Base-by-base conservation (phyloP, 1,284 basidiomycete genomes). In the Butyriboletus appendiculatus region DNA sequence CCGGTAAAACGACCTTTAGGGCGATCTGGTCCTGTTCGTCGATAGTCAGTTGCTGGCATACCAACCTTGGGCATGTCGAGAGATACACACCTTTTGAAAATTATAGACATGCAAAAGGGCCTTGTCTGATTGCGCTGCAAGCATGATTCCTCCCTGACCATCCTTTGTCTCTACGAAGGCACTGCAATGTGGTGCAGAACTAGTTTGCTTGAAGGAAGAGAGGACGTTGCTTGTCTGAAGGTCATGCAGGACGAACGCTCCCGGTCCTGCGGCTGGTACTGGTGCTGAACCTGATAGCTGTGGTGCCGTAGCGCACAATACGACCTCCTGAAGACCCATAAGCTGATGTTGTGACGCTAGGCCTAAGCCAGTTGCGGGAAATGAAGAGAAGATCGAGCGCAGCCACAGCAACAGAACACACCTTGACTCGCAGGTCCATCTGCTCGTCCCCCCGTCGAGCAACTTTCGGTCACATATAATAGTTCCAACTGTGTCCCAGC, bases 1-100 rank as follows among this genome's bases (percentile, higher is more conserved):
- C 94, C 0, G 96, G 94, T 0, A 98, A 77, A 16, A 98, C 88
- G 42, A 96, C 82, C 70, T 95, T 94, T 48, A 90, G 73, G 45
- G 86, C 81, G 45, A 94, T 78, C 80, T 96, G 94, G 69, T 96
- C 94, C 94, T 96, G 59, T 53, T 59, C 48, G 43, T 54, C 26
- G 39, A 48, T 15, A 3, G 47, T 56, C 47, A 49, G 48, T 45
- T 1, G 38, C 5, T 24, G 33, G 54, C 39, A 39, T 48, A 22
- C 14, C 34, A 33, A 33, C 28, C 45, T 22, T 18, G 42, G 12
- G 28, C 11, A 5, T 6, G 10, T 33, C 40, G 44, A 41, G 44
- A 41, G 40, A 55, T 30, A 57, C 70, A 45, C 56, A 85, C 90
- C 74, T 90, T 92, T 79, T 94, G 92, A 67, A 90, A 94, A 60